Evolutionary conservation across 2,329 filamentous ascomycete species (phyloP), one percentile per base, ranked within the genome.

Genomic region (Pseudogymnoascus sp.): DNA sequence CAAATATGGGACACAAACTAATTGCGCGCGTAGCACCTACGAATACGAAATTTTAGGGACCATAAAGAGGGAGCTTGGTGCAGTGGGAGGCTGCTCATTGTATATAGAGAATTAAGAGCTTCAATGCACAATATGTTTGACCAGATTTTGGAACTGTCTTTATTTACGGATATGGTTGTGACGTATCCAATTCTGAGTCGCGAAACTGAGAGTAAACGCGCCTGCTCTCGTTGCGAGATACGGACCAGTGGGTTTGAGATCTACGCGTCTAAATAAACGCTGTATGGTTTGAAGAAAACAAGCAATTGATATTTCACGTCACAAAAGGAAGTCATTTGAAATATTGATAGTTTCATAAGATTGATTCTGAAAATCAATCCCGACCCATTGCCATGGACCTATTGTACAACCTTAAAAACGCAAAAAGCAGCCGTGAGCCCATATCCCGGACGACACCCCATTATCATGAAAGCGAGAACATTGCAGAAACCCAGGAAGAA

Each of bases 401-500:
- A 87, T 85, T 87, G 84, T 88, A 88, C 85, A 88, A 84, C 83
- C 84, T 80, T 75, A 80, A 80, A 77, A 76, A 76, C 79, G 80
- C 49, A 55, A 76, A 80, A 84, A 83, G 77, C 77, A 83, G 82
- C 85, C 87, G 78, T 85, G 83, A 86, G 85, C 84, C 87, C 85
- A 85, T 83, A 87, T 88, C 85, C 85, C 84, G 83, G 78, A 78
- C 80, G 78, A 83, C 86, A 83, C 81, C 82, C 80, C 89, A 89
- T 89, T 86, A 88, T 91, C 86, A 77, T 76, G 67, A 74, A 81
- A 80, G 78, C 79, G 82, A 81, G 83, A 69, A 70, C 79, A 62
- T 71, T 70, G 73, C 81, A 79, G 79, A 81, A 80, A 86, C 79
- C 77, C 80, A 79, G 65, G 72, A 69, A 78, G 79, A 81, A 72